These are phyloP conservation scores for Monosporozyma yasuniensis DNA, from an alignment of 805 yeast genomes.

Conservation along the genomic window DNA sequence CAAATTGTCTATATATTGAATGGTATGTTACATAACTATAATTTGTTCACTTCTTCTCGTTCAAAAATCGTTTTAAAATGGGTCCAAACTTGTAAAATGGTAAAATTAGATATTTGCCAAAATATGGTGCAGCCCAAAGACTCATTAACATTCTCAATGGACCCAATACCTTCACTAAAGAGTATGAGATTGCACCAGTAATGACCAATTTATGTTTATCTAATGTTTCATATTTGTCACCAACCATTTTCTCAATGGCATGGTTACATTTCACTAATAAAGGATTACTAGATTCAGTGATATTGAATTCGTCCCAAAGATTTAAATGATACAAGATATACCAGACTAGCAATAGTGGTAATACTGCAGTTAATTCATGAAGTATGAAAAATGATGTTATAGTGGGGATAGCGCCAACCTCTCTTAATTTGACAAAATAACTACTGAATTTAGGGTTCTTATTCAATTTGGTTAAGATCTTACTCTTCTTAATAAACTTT, in stretches of 20 bases:
- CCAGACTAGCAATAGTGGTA: constrained; percentile 64
- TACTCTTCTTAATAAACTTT: constrained; percentile 20
- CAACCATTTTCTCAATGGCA: constrained; percentile 46
- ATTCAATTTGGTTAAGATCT: constrained; percentile 19
- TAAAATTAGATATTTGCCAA: constrained; percentile 17
- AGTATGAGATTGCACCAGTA: constrained; percentile 72
- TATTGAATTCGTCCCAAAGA: constrained; percentile 17
- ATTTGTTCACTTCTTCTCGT: neutral
- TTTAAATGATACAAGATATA: constrained; percentile 50
- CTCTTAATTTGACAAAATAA: constrained; percentile 22
- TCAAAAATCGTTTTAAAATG: neutral
- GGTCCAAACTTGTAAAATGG: constrained; percentile 14
- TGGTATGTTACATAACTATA: neutral
- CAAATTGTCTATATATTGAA: neutral
- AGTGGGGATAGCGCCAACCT: constrained; percentile 26
- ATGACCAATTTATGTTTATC: constrained; percentile 48
- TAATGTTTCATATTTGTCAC: constrained; percentile 25
- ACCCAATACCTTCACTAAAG: constrained; percentile 47
- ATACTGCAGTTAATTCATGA: constrained; percentile 69
- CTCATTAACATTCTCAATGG: constrained; percentile 27
- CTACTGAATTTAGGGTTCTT: constrained; percentile 19
- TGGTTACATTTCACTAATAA: constrained; percentile 50
- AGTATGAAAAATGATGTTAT: constrained; percentile 55
- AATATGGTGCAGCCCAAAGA: constrained; percentile 30
- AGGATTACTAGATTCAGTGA: constrained; percentile 13